Evolutionary conservation across 176 grass and related monocot genomes (phyloP).

Genomic region (Oryza glaberrima): DNA sequence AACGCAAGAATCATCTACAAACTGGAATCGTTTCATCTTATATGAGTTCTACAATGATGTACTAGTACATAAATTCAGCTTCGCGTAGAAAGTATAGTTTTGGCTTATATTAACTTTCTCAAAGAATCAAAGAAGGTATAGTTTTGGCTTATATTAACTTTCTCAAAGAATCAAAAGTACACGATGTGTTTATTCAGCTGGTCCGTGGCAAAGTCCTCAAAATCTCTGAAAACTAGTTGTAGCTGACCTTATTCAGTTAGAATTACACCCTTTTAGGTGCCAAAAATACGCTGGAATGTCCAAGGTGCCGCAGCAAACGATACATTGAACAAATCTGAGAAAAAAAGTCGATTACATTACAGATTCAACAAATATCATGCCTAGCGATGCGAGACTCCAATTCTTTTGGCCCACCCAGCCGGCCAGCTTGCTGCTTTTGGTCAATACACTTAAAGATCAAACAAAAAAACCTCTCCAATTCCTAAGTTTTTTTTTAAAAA

Average conservation of each 20-base stretch:
- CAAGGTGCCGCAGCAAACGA: constrained; percentile 33
- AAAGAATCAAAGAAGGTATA: constrained; percentile 38
- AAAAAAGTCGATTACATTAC: constrained; percentile 23
- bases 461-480: too few relatives aligned
- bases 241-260: constrained; percentile 50
- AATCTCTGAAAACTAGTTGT: constrained; percentile 46
- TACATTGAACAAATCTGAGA: constrained; percentile 22
- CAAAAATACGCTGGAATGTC: constrained; percentile 39
- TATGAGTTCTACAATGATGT: constrained; percentile 32
- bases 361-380: constrained; percentile 31
- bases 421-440: too few relatives aligned
- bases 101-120: constrained; percentile 1
- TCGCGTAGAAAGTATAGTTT: constrained; percentile 15
- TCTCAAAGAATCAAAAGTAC: constrained; percentile 51
- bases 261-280: constrained; percentile 43
- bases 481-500: too few relatives aligned
- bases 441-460: too few relatives aligned
- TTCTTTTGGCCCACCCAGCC: too few relatives aligned
- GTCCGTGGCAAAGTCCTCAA: constrained; percentile 22
- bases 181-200: constrained; percentile 15
- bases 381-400: constrained; percentile 16
- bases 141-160: constrained; percentile 36
- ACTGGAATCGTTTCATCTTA: too few relatives aligned
- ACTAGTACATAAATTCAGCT: constrained; percentile 40
- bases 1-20: too few relatives aligned